Evolutionary conservation across 2,329 filamentous ascomycete species (phyloP), one percentile per base, ranked within the genome.

Genomic region (Pseudopithomyces maydicus): DNA sequence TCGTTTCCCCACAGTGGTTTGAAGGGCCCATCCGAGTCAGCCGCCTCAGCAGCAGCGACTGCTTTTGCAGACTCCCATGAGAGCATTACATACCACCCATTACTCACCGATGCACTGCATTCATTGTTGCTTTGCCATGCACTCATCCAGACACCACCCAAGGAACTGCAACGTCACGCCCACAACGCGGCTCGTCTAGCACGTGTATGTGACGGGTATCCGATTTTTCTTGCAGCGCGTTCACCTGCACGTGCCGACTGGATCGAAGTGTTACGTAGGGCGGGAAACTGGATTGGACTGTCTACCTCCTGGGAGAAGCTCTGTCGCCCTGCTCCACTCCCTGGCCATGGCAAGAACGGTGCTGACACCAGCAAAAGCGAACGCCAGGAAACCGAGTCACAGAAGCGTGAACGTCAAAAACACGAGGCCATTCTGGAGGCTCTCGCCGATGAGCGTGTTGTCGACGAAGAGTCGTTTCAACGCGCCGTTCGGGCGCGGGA

Each of bases 181-280:
- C 84, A 92, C 78, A 95, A 93, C 84, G 91, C 89, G 4, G 90
- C 91, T 15, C 87, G 91, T 5, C 81, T 95, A 1, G 83, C 86
- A 4, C 84, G 90, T 19, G 82, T 95, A 22, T 87, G 86, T 47
- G 90, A 95, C 66, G 91, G 90, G 3, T 93, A 91, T 65, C 91
- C 91, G 0, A 84, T 94, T 47, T 94, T 96, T 70, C 87, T 92
- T 61, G 82, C 87, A 0, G 87, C 88, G 22, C 82, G 89, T 48
- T 89, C 86, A 3, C 87, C 90, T 1, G 87, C 90, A 1, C 86
- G 90, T 50, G 85, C 88, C 2, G 91, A 96, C 75, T 96, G 91
- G 91, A 85, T 89, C 46, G 90, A 94, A 74, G 81, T 94, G 0
- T 74, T 95, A 10, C 84, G 87, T 0, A 84, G 85, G 29, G 82